A percentile compares a stretch with the other conserved stretches of the same genome.
Evolutionary conservation across 1,284 basidiomycete species (phyloP).

Genomic region (Anthracocystis setariae): DNA sequence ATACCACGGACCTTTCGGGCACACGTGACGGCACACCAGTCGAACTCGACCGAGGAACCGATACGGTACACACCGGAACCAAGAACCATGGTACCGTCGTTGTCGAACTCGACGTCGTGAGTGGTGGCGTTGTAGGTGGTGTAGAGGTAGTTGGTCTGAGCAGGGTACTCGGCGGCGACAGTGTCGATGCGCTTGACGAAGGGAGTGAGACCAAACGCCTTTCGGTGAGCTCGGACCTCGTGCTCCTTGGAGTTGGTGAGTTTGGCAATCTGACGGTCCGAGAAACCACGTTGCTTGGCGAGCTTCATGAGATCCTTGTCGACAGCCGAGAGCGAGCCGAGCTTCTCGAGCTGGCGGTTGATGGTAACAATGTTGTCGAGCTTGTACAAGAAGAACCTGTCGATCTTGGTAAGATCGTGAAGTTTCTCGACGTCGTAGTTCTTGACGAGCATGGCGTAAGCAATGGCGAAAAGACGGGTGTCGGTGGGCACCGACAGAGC

Average conservation of each 20-base stretch:
- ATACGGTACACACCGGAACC: conserved; percentile 98
- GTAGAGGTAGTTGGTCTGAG: conserved; percentile 99
- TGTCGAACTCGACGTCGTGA: conserved; percentile 95
- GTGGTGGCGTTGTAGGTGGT: conserved; percentile 97
- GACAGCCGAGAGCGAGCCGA: conserved; percentile 74
- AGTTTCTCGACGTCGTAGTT: conserved; percentile 88
- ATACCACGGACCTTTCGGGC: conserved; percentile 88
- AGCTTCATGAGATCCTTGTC: conserved; percentile 64
- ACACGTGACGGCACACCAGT: conserved; percentile 99
- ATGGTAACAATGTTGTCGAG: conserved; percentile 88
- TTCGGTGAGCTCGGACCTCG: conserved; percentile 83
- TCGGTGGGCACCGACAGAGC: conserved; percentile 82
- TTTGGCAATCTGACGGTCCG: conserved; percentile 89
- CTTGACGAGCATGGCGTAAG: conserved; percentile 95
- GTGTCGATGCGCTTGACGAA: conserved; percentile 99
- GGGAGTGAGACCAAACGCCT: conserved; percentile 86
- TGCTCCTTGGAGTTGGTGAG: conserved; percentile 76
- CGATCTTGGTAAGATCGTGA: conserved; percentile 95
- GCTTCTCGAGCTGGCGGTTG: conserved; percentile 64
- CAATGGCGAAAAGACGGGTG: conserved; percentile 94
- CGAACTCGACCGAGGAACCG: conserved; percentile 97
- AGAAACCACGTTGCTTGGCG: conserved; percentile 75
- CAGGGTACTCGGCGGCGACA: conserved; percentile 97
- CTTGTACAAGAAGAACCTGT: conserved; percentile 98
- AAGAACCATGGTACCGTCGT: conserved; percentile 98